Conservation (phyloP, 805 yeast genomes). For the Priceomyces carsonii region DNA sequence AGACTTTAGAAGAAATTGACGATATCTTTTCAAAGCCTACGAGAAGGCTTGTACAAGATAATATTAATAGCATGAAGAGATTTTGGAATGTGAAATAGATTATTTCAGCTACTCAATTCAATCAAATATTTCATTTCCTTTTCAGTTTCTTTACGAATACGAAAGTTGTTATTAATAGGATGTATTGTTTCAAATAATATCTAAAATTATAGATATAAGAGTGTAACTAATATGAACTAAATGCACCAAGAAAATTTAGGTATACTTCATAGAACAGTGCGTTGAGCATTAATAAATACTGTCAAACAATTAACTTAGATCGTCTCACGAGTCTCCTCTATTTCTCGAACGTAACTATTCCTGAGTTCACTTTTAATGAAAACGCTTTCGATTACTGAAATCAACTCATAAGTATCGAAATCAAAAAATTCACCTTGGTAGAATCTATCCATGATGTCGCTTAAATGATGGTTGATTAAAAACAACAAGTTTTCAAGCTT, state of each 20-base stretch:
- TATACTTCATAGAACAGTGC: no score
- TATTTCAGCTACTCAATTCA: neutral
- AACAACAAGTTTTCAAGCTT: slow-evolving; percentile 31
- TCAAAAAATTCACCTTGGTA: slow-evolving; percentile 55
- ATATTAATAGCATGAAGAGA: slow-evolving; percentile 29
- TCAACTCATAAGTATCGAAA: slow-evolving; percentile 47
- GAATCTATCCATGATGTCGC: slow-evolving; percentile 48
- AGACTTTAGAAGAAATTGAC: slow-evolving; percentile 72
- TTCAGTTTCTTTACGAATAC: no score
- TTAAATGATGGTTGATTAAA: slow-evolving; percentile 40
- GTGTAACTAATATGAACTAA: no score
- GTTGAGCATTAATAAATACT: no score
- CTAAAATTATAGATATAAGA: no score
- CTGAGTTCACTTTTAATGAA: slow-evolving; percentile 50
- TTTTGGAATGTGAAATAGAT: slow-evolving; percentile 4
- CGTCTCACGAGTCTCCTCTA: slow-evolving; percentile 40
- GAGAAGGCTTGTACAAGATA: slow-evolving; percentile 30
- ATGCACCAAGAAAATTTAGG: no score
- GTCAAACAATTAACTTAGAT: no score
- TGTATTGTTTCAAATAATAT: no score
- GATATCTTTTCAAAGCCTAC: slow-evolving; percentile 56
- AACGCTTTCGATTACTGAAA: slow-evolving; percentile 39
- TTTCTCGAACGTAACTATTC: slow-evolving; percentile 45
- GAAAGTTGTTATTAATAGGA: no score
- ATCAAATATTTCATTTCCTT: neutral